A percentile compares a stretch with the other conserved stretches of the same genome.
Evolutionary conservation across 169 alveolate species (phyloP).

Genomic region (Besnoitia besnoiti): DNA sequence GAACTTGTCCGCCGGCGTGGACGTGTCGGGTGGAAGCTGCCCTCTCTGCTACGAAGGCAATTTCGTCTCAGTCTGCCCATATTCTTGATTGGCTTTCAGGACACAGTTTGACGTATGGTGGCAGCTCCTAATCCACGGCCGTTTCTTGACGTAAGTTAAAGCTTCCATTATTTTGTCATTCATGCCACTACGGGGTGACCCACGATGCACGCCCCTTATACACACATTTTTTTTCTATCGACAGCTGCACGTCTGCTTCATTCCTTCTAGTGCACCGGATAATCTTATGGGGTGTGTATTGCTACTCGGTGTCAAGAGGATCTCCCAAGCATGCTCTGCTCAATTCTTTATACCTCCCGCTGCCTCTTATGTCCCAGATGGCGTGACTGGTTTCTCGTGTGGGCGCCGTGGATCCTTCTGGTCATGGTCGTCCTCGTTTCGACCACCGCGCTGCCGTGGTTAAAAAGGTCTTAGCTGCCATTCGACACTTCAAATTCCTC

Average conservation of each 20-base stretch:
- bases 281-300: too few species aligned
- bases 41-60: background rate
- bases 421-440: background rate
- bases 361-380: too few species aligned
- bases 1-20: background rate
- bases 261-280: too few species aligned
- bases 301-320: too few species aligned
- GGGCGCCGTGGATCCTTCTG: background rate
- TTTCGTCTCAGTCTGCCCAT: background rate
- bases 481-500: too few species aligned
- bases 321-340: too few species aligned
- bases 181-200: too few species aligned
- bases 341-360: too few species aligned
- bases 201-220: too few species aligned
- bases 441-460: background rate
- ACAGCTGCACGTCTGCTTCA: too few species aligned
- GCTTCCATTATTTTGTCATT: too few species aligned
- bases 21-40: background rate
- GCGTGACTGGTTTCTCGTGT: background rate
- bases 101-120: conserved; percentile 26
- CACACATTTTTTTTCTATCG: too few species aligned
- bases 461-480: background rate
- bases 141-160: background rate
- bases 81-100: background rate
- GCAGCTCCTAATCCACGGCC: background rate